Conservation (phyloP, 1,284 basidiomycete species). For the Retiboletus flavoniger region DNA sequence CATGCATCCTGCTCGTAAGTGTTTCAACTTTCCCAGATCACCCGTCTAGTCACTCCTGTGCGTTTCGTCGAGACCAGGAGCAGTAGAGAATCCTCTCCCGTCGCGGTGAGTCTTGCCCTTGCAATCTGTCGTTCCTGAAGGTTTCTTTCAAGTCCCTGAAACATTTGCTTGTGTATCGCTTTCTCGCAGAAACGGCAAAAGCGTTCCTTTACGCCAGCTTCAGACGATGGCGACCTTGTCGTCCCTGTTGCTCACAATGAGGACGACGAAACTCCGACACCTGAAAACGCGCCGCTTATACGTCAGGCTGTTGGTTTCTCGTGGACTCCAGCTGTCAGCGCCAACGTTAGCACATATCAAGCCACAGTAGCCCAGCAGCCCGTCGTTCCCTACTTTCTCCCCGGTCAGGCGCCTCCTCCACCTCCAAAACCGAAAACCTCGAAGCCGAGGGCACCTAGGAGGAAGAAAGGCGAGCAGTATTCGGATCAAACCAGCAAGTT, state of each 20-base stretch:
- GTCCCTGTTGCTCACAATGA: constrained; percentile 40
- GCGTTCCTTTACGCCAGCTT: constrained; percentile 50
- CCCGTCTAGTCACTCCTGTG: constrained; percentile 5
- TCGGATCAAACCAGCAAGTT: constrained; percentile 28
- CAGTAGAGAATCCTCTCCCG: constrained; percentile 55
- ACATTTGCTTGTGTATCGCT: neutral
- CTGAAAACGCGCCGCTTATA: constrained; percentile 46
- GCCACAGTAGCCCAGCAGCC: constrained; percentile 34
- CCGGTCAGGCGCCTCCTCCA: constrained; percentile 47
- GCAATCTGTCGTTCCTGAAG: neutral
- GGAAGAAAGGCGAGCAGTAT: constrained; percentile 27
- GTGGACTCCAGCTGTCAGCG: constrained; percentile 30
- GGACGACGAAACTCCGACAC: constrained; percentile 49
- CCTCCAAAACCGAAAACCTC: constrained; percentile 31
- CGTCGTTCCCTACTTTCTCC: constrained; percentile 42
- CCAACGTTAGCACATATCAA: constrained; percentile 45
- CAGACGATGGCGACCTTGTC: constrained; percentile 48
- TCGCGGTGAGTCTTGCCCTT: constrained; percentile 34
- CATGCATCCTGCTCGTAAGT: constrained; percentile 25
- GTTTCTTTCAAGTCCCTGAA: neutral
- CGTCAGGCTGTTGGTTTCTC: constrained; percentile 57
- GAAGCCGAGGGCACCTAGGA: constrained; percentile 28
- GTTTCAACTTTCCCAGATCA: neutral
- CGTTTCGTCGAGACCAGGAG: constrained; percentile 40
- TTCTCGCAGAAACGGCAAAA: constrained; percentile 36